Evolutionary conservation across 805 yeast species (phyloP).

Genomic region (Blastobotrys mokoenaii): DNA sequence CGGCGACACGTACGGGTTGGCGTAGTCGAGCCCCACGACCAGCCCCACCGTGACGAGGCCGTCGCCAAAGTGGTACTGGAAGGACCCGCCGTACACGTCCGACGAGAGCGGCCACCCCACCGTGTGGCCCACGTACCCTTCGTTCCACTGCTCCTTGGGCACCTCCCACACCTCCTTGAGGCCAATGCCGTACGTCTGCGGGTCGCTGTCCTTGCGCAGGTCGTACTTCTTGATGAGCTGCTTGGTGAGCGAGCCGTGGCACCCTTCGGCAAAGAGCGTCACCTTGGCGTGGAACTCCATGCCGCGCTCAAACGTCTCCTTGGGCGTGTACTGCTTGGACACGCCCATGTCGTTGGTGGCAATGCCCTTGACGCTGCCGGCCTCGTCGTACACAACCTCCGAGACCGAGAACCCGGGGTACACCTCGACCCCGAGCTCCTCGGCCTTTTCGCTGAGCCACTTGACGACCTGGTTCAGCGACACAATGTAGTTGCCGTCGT

Average conservation of each 20-base stretch:
- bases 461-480: conserved; percentile 75
- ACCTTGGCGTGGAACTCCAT: conserved; percentile 92
- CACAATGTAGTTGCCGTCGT: conserved; percentile 77
- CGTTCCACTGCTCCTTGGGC: conserved; percentile 65
- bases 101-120: conserved; percentile 78
- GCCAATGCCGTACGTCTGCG: conserved; percentile 93
- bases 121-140: conserved; percentile 78
- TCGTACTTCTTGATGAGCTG: conserved; percentile 61
- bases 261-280: conserved; percentile 94
- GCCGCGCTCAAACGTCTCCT: conserved; percentile 83
- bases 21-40: conserved; percentile 91
- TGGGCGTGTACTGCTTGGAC: conserved; percentile 64
- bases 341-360: conserved; percentile 94
- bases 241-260: conserved; percentile 90
- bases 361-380: conserved; percentile 64
- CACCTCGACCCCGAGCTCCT: conserved; percentile 85
- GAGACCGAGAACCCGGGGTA: conserved; percentile 86
- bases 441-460: conserved; percentile 81
- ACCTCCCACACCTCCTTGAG: conserved; percentile 98
- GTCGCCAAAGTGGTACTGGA: conserved; percentile 94
- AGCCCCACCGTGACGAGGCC: conserved; percentile 85
- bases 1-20: conserved; percentile 92
- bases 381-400: conserved; percentile 56
- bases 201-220: conserved; percentile 53
- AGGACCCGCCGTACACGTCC: conserved; percentile 90